Conservation (phyloP, 2,329 filamentous ascomycete genomes). For the Venturia carpophila region DNA sequence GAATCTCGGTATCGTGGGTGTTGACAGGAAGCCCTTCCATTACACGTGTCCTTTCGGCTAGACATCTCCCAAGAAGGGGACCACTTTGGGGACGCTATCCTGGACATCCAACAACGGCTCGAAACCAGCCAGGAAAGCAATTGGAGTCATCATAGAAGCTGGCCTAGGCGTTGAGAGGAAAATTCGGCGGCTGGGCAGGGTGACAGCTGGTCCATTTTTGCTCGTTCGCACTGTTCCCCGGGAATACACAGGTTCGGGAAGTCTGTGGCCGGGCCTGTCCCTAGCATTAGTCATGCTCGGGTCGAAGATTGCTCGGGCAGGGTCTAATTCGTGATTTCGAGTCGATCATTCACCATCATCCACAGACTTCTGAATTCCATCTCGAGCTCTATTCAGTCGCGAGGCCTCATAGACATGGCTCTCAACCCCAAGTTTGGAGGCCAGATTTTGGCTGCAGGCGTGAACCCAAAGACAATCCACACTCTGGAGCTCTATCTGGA, state of each 20-base stretch:
- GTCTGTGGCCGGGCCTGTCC: not conserved
- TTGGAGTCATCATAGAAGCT: not conserved
- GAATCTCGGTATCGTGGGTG: not conserved
- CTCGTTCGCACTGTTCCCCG: not conserved
- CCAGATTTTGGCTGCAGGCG: constrained; percentile 53
- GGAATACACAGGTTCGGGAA: not conserved
- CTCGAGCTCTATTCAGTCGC: not conserved
- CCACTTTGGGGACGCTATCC: not conserved
- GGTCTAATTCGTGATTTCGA: not conserved
- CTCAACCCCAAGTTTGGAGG: constrained; percentile 70
- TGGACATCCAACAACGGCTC: not conserved
- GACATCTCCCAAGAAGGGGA: not conserved
- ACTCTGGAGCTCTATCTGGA: constrained; percentile 45
- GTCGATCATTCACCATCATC: not conserved
- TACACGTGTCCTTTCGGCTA: not conserved
- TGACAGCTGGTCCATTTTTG: not conserved
- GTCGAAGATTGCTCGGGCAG: not conserved
- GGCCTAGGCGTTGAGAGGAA: not conserved
- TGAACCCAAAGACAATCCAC: constrained; percentile 40
- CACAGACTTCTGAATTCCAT: not conserved
- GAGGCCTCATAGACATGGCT: constrained; percentile 47
- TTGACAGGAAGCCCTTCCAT: not conserved
- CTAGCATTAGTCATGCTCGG: not conserved
- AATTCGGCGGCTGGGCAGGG: no score
- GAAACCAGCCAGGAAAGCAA: not conserved